Evolutionary conservation across 2,329 filamentous ascomycete genomes (phyloP).

Genomic region (Coniochaeta sp.): DNA sequence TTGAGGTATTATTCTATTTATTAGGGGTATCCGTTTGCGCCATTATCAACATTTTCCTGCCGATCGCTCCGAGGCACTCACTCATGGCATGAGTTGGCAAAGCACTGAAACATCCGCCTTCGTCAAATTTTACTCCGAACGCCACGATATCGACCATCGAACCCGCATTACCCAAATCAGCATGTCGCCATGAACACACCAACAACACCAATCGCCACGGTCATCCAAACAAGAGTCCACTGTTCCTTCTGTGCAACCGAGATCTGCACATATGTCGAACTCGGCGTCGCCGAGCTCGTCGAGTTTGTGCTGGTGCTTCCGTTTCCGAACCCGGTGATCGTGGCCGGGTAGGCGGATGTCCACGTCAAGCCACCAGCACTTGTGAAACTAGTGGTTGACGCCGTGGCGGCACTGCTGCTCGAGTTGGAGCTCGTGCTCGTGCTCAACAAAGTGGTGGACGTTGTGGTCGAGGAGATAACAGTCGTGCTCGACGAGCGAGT

Average conservation of each 20-base stretch:
- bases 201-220: slow-evolving; percentile 16
- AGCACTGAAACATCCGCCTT: background rate
- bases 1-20: slow-evolving; percentile 2
- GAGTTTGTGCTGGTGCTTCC: background rate
- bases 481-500: background rate
- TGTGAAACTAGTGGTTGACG: background rate
- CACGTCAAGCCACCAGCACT: background rate
- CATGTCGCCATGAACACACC: slow-evolving; percentile 19
- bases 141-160: background rate
- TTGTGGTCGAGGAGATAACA: background rate
- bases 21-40: background rate
- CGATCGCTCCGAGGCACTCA: background rate
- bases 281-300: background rate
- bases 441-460: background rate
- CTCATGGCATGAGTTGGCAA: background rate
- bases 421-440: background rate
- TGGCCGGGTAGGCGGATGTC: background rate
- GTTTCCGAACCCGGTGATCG: background rate
- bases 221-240: slow-evolving; percentile 17
- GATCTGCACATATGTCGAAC: slow-evolving; percentile 3
- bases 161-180: slow-evolving; percentile 9
- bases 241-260: slow-evolving; percentile 13
- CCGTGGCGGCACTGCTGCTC: background rate
- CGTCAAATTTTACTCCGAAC: too few species aligned
- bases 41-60: background rate